Conservation (phyloP, 2,329 filamentous ascomycete genomes). For the Colletotrichum sp. region DNA sequence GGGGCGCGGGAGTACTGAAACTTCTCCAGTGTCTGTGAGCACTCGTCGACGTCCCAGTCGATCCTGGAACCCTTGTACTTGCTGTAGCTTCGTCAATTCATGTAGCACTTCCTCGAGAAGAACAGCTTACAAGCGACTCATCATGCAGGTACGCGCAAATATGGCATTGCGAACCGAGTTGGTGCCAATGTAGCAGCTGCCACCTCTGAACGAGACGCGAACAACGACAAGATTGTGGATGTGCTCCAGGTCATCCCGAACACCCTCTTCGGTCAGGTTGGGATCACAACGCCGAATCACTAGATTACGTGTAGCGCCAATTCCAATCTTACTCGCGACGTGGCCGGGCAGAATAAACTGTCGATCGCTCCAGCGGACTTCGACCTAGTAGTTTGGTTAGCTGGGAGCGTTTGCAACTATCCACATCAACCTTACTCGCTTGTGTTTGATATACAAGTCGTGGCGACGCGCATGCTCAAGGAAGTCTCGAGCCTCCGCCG, state of each 20-base stretch:
- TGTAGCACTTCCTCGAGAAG: background rate
- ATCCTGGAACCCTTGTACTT: slow-evolving; percentile 75
- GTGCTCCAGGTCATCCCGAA: slow-evolving; percentile 79
- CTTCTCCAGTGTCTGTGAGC: slow-evolving; percentile 59
- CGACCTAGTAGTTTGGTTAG: slow-evolving; percentile 54
- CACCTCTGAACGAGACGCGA: slow-evolving; percentile 61
- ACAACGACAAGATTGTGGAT: slow-evolving; percentile 81
- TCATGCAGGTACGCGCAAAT: slow-evolving; percentile 80
- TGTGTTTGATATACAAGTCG: slow-evolving; percentile 71
- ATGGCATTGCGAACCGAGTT: slow-evolving; percentile 80
- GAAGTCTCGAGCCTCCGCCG: slow-evolving; percentile 67
- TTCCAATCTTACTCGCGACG: slow-evolving; percentile 65
- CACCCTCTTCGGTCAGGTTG: slow-evolving; percentile 63
- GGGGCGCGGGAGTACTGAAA: slow-evolving; percentile 28
- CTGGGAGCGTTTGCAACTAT: background rate
- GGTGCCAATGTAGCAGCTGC: slow-evolving; percentile 71
- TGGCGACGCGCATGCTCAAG: slow-evolving; percentile 66
- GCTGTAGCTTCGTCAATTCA: slow-evolving; percentile 43
- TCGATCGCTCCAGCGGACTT: slow-evolving; percentile 71
- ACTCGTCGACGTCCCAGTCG: slow-evolving; percentile 76
- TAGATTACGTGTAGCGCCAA: slow-evolving; percentile 76
- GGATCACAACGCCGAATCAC: slow-evolving; percentile 65
- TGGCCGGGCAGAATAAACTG: slow-evolving; percentile 71
- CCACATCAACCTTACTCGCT: slow-evolving; percentile 54
- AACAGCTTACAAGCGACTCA: slow-evolving; percentile 56